These are phyloP conservation scores for Euphorbia schlechtendalii DNA, from an alignment of 441 rosid species.

Conservation along the genomic window DNA sequence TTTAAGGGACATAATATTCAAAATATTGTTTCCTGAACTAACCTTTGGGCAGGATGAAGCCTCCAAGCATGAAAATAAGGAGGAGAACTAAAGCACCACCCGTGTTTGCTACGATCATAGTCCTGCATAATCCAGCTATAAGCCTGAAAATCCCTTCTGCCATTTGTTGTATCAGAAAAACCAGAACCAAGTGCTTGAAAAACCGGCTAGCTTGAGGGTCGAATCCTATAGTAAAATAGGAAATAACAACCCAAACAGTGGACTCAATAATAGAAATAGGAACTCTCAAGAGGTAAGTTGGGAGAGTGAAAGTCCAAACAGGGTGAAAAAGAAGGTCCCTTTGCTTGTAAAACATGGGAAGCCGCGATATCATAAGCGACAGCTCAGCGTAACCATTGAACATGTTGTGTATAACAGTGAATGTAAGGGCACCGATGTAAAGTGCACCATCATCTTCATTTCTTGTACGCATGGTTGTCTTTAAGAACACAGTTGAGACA, in stretches of 20 bases:
- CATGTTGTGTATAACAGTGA: constrained; percentile 47
- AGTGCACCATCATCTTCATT: constrained; percentile 40
- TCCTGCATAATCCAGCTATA: constrained; percentile 52
- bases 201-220: constrained; percentile 68
- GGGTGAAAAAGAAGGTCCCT: constrained; percentile 77
- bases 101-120: constrained; percentile 59
- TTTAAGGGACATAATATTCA: neutral
- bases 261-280: constrained; percentile 65
- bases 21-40: neutral
- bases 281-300: constrained; percentile 44
- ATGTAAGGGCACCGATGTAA: constrained; percentile 46
- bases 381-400: constrained; percentile 81
- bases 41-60: constrained; percentile 68
- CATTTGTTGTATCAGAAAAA: constrained; percentile 72
- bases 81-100: constrained; percentile 53
- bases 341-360: constrained; percentile 84
- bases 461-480: constrained; percentile 39
- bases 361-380: constrained; percentile 44
- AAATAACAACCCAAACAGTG: constrained; percentile 45
- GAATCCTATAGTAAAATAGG: constrained; percentile 62
- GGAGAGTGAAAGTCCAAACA: constrained; percentile 65
- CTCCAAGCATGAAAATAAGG: constrained; percentile 62
- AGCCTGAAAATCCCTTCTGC: constrained; percentile 56
- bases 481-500: constrained; percentile 47
- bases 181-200: constrained; percentile 47